These are phyloP conservation scores for Acacia melanoxylon DNA, from an alignment of 306 rosid genomes.

Conservation along the genomic window DNA sequence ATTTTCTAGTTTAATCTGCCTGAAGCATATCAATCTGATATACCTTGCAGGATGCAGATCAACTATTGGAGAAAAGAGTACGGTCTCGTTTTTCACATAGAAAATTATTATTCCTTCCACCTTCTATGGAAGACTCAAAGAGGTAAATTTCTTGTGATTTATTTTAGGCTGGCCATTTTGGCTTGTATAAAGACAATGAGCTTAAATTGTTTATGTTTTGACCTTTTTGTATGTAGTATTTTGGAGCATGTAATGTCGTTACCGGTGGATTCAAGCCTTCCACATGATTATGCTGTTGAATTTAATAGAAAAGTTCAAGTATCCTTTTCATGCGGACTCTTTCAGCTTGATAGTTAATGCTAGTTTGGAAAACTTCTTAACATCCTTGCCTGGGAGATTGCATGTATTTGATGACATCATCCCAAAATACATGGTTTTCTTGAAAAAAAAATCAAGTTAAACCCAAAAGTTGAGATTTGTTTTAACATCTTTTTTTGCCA, in stretches of 20 bases:
- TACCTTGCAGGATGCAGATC: conserved; percentile 86
- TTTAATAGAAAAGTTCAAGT: conserved; percentile 72
- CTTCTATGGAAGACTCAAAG: conserved; percentile 60
- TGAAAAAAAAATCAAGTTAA: background rate
- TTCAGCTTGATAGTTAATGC: background rate
- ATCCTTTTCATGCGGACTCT: conserved; percentile 54
- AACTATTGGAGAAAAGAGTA: conserved; percentile 90
- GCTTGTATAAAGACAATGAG: conserved; percentile 25
- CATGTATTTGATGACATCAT: background rate
- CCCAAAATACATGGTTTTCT: background rate
- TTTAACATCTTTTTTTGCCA: background rate
- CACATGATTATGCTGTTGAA: conserved; percentile 62
- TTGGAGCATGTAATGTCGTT: conserved; percentile 67
- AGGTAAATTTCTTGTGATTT: conserved; percentile 45
- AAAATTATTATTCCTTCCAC: conserved; percentile 82
- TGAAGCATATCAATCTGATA: conserved; percentile 10
- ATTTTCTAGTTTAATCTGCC: conserved; percentile 20
- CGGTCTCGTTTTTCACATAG: conserved; percentile 96
- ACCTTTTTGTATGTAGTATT: conserved; percentile 54
- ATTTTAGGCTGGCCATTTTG: background rate
- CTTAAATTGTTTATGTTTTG: conserved; percentile 25
- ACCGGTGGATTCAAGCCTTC: conserved; percentile 68
- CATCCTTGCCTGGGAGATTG: background rate
- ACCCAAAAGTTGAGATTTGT: background rate
- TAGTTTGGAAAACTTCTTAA: background rate